Base-by-base conservation (phyloP, 1,284 basidiomycete genomes). In the Cystobasidiaceae sp. region DNA sequence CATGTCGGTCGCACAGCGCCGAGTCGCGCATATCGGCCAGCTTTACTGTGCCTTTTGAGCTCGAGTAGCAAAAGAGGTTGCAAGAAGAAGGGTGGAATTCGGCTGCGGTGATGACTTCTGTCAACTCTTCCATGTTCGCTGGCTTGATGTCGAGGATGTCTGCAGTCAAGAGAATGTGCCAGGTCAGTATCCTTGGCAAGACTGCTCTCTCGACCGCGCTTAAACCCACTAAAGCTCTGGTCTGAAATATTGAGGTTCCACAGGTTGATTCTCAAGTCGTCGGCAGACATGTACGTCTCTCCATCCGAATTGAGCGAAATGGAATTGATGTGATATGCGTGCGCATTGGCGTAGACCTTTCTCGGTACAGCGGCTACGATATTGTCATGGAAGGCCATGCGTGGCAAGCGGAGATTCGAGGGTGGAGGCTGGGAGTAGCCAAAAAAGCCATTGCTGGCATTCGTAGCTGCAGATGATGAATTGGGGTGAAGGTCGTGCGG, bases 121-220 rank as follows among this genome's bases (percentile, higher is more conserved):
- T 98, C 60, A 99, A 82, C 78, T 99, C 96, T 76, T 99, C 96
- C 96, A 99, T 98, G 79, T 98, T 98, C 74, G 92, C 87, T 0
- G 96, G 96, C 78, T 99, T 99, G 84, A 99, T 98, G 79, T 99
- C 96, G 71, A 99, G 93, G 75, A 99, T 97, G 80, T 99, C 93
- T 97, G 74, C 23, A 11, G 43, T 9, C 15, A 48, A 9, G 17
- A 44, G 11, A 56, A 34, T 13, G 8, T 49, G 54, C 19, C n/a
- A 13, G 15, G 25, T 50, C 48, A 28, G 19, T 21, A 50, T 27
- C 25, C 2, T 11, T 51, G 23, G 8, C 8, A 11, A 19, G n/a
- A n/a, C 32, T 25, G 9, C 34, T 23, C 19, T 33, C 13, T 33
- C 25, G 37, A 34, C 30, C n/a, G 33, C 57, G 21, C 28, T 19